These are phyloP conservation scores for Amphicarpaea edgeworthii DNA, from an alignment of 306 rosid genomes.

Conservation along the genomic window DNA sequence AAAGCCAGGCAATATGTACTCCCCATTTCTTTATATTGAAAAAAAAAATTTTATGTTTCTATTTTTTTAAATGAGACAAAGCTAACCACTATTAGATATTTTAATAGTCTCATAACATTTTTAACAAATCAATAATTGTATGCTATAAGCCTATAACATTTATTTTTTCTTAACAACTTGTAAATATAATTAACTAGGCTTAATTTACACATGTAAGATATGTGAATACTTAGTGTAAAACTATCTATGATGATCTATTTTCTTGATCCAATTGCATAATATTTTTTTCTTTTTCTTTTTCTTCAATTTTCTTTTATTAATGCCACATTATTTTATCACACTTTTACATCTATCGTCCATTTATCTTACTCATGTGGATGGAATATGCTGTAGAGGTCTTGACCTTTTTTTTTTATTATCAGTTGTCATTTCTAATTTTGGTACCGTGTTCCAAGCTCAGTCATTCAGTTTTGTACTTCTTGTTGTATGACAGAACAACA, in stretches of 20 bases:
- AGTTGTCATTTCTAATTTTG: background rate
- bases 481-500: background rate
- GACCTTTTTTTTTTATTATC: background rate
- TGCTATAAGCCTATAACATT: too few relatives aligned
- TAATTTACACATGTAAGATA: too few relatives aligned
- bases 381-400: background rate
- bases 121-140: too few relatives aligned
- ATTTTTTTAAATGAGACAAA: too few relatives aligned
- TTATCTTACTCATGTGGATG: background rate
- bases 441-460: background rate
- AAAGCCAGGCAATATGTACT: constrained; percentile 47
- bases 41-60: background rate
- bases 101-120: too few relatives aligned
- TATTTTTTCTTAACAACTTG: too few relatives aligned
- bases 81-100: too few relatives aligned
- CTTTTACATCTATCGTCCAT: background rate
- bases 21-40: constrained; percentile 49
- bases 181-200: too few relatives aligned
- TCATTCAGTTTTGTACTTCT: background rate
- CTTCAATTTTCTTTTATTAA: too few relatives aligned
- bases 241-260: too few relatives aligned
- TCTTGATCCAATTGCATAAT: background rate
- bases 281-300: background rate
- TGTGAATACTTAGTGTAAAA: too few relatives aligned
- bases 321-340: background rate